phyloP scores from a whole-genome alignment of 345 rosid genomes.

The Isatis tinctoria region DNA sequence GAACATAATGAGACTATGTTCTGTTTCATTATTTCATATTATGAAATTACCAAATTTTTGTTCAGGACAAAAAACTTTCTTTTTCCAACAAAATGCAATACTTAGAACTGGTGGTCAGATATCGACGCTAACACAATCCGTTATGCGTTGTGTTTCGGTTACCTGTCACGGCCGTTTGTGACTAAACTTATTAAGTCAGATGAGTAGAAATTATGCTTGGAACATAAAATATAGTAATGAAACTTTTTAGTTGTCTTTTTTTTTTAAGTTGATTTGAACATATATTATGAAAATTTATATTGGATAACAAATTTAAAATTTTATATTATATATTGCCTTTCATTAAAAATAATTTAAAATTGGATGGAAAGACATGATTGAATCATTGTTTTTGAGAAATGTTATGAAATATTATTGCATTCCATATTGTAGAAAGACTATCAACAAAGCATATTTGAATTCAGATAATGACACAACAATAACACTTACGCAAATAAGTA shows the following conservation, averaged over 20 bases:
- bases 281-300: background rate
- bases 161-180: too few species aligned
- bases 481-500: background rate
- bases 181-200: background rate
- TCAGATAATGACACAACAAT: background rate
- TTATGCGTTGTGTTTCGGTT: too few species aligned
- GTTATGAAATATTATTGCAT: background rate
- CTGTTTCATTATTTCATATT: background rate
- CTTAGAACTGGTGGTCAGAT: background rate
- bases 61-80: background rate
- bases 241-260: too few species aligned
- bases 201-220: background rate
- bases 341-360: too few species aligned
- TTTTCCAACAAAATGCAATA: background rate
- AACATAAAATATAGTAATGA: background rate
- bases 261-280: too few species aligned
- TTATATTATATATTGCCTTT: background rate
- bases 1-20: constrained; percentile 15
- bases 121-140: too few species aligned
- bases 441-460: background rate
- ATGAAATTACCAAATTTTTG: background rate
- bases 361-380: background rate
- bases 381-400: background rate
- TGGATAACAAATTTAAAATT: background rate
- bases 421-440: background rate